Evolutionary conservation across 148 eudicot species (phyloP).

Genomic region (Rhododendron kiyosumense): DNA sequence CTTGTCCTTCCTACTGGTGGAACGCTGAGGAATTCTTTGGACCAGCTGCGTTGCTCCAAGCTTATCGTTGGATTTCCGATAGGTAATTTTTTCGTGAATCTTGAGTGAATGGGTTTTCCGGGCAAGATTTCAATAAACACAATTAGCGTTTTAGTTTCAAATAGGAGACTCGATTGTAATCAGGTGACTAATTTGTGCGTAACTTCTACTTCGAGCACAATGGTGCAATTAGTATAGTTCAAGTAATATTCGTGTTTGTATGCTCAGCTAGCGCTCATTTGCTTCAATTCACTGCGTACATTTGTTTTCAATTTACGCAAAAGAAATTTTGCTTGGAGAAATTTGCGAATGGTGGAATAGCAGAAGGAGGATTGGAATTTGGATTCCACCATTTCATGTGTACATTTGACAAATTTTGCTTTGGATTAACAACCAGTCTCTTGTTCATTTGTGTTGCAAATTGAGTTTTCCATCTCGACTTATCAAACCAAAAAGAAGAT

Average conservation of each 20-base stretch:
- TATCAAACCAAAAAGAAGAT: no score
- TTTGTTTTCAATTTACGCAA: neutral
- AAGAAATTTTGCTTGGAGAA: neutral
- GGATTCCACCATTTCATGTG: neutral
- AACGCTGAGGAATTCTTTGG: slow-evolving; percentile 72
- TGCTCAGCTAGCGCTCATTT: neutral
- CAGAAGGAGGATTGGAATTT: neutral
- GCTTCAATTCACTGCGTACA: neutral
- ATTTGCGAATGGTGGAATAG: neutral
- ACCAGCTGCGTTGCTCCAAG: slow-evolving; percentile 70
- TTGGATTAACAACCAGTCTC: neutral
- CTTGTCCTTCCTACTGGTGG: slow-evolving; percentile 95
- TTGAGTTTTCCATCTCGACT: no score
- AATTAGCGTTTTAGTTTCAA: neutral
- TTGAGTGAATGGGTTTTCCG: neutral
- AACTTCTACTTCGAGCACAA: no score
- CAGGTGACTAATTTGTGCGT: neutral
- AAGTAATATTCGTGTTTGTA: no score
- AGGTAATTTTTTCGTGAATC: slow-evolving; percentile 23
- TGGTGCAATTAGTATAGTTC: no score
- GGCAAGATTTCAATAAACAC: neutral
- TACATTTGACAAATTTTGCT: neutral
- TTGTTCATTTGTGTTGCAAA: neutral
- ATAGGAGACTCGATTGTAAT: neutral
- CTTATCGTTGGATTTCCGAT: slow-evolving; percentile 69